Percentiles rank a stretch among this genome's conserved stretches.
phyloP scores from a whole-genome alignment of 257 asterid species.

The Lithospermum erythrorhizon region DNA sequence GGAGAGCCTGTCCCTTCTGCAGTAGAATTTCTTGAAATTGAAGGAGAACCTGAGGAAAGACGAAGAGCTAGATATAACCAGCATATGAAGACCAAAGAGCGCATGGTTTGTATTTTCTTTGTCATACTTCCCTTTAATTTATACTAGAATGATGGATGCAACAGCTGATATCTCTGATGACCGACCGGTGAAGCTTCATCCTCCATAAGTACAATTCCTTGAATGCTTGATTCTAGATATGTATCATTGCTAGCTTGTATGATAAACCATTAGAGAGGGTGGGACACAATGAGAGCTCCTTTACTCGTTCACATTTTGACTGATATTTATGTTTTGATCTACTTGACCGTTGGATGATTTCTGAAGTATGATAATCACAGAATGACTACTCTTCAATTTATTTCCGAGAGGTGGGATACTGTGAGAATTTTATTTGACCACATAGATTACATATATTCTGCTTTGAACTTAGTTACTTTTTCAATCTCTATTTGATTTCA shows the following conservation, averaged over 20 bases:
- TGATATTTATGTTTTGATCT: too few species aligned
- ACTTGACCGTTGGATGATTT: neutral
- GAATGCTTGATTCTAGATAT: neutral
- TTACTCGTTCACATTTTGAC: neutral
- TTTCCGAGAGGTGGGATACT: neutral
- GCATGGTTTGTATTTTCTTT: conserved; percentile 49
- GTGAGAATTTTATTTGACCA: neutral
- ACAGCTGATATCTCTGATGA: neutral
- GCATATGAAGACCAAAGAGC: conserved; percentile 49
- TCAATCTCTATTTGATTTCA: neutral
- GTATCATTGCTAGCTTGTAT: neutral
- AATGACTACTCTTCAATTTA: neutral
- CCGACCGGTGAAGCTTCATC: neutral
- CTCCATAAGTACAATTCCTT: neutral
- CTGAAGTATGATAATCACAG: neutral
- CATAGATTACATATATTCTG: neutral
- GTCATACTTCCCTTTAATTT: neutral
- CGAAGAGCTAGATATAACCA: conserved; percentile 64
- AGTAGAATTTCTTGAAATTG: conserved; percentile 59
- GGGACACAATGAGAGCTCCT: neutral
- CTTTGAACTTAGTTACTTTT: too few species aligned
- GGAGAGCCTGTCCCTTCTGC: conserved; percentile 60
- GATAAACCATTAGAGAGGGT: neutral
- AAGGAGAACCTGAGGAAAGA: conserved; percentile 73
- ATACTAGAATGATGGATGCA: neutral